Conservation (phyloP, 129 eudicot species). For the Artemisia tridentata region DNA sequence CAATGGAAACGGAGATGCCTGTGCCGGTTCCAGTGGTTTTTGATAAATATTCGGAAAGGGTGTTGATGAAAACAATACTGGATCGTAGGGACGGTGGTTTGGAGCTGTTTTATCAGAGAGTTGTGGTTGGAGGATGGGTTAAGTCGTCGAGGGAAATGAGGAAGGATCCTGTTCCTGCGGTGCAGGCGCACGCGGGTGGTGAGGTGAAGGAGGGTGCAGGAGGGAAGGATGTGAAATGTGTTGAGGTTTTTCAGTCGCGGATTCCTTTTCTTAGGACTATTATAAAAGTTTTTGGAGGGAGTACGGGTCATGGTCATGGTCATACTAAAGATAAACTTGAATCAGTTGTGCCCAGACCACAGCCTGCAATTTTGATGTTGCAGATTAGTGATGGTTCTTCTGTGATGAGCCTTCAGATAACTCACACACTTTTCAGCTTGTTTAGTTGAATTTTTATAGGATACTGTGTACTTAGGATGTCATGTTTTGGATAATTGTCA, state of each 20-base stretch:
- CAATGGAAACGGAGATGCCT: neutral
- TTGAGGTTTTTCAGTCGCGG: conserved; percentile 62
- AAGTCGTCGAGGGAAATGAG: conserved; percentile 70
- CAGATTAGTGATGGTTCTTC: conserved; percentile 82
- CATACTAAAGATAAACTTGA: conserved; percentile 44
- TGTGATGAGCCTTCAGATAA: conserved; percentile 66
- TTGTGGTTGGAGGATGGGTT: conserved; percentile 92
- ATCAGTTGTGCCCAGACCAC: conserved; percentile 43
- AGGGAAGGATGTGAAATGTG: conserved; percentile 62
- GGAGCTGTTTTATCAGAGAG: conserved; percentile 57
- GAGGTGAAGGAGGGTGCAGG: conserved; percentile 6
- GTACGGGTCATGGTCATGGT: neutral
- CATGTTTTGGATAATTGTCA: too few relatives aligned
- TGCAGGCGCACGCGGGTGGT: conserved; percentile 19
- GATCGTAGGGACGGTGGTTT: conserved; percentile 54
- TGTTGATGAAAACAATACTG: conserved; percentile 53
- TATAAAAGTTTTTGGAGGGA: conserved; percentile 69
- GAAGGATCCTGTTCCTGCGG: conserved; percentile 31
- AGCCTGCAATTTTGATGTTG: conserved; percentile 36
- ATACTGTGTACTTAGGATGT: too few relatives aligned
- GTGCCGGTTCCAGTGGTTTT: conserved; percentile 26
- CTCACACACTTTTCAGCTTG: neutral
- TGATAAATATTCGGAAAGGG: conserved; percentile 61
- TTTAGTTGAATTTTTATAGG: too few relatives aligned
- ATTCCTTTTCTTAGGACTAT: conserved; percentile 62